phyloP scores from a whole-genome alignment of 306 rosid genomes.

The Begonia masoniana region DNA sequence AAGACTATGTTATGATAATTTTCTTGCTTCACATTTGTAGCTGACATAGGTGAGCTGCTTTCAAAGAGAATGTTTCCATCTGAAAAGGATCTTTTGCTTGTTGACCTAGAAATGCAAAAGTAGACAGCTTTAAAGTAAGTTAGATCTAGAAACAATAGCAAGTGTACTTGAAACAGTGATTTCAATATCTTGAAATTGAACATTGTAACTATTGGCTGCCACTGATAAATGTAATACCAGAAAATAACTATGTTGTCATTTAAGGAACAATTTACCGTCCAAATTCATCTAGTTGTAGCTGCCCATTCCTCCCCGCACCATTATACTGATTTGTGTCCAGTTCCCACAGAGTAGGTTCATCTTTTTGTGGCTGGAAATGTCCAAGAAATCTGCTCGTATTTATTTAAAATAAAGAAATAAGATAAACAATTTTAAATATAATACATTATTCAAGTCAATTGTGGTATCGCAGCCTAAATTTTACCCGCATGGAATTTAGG shows the following conservation, averaged over 20 bases:
- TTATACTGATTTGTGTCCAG: constrained; percentile 63
- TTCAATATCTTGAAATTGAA: no score
- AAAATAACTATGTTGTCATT: background rate
- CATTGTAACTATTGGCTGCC: no score
- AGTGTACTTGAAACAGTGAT: no score
- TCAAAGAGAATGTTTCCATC: constrained; percentile 68
- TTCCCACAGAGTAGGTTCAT: constrained; percentile 82
- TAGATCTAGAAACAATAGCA: no score
- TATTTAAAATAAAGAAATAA: constrained; percentile 6
- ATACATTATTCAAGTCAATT: background rate
- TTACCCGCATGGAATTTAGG: no score
- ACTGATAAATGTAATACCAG: no score
- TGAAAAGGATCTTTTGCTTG: constrained; percentile 65
- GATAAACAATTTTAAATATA: constrained; percentile 2
- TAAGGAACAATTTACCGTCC: constrained; percentile 24
- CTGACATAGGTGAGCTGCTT: constrained; percentile 44
- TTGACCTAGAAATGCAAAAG: constrained; percentile 32
- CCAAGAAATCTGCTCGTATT: constrained; percentile 73
- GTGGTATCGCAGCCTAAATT: no score
- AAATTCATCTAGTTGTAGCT: constrained; percentile 24
- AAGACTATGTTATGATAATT: constrained; percentile 18
- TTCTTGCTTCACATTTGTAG: constrained; percentile 34
- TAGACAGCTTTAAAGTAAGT: no score
- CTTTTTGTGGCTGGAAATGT: constrained; percentile 73
- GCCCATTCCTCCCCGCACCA: constrained; percentile 27